Conservation (phyloP, 75 land plant genomes). For the Sequoia sempervirens region DNA sequence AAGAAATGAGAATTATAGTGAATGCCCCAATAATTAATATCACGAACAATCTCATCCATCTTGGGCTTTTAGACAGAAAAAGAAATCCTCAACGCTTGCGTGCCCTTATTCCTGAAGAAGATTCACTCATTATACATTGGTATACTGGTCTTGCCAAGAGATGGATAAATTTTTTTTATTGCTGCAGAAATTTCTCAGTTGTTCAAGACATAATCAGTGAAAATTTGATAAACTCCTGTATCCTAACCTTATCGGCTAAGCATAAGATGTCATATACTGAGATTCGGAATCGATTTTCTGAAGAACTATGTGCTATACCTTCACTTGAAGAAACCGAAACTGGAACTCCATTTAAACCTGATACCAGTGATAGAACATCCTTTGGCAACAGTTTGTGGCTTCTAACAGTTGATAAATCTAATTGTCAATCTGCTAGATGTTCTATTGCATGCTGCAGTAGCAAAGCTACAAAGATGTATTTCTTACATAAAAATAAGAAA, state of each 20-base stretch:
- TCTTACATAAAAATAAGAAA: constrained; percentile 46
- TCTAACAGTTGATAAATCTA: constrained; percentile 30
- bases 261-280: constrained; percentile 31
- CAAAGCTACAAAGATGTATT: constrained; percentile 39
- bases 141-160: constrained; percentile 49
- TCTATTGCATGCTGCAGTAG: constrained; percentile 50
- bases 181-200: constrained; percentile 37
- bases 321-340: constrained; percentile 30
- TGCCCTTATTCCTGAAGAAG: constrained; percentile 39
- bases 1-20: constrained; percentile 12
- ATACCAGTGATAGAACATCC: constrained; percentile 36
- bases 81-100: constrained; percentile 33
- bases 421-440: constrained; percentile 33
- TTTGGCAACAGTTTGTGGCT: constrained; percentile 47
- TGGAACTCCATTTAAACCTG: constrained; percentile 12
- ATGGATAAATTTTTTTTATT: constrained; percentile 51
- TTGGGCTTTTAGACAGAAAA: constrained; percentile 37
- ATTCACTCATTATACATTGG: constrained; percentile 52
- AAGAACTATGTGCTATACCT: constrained; percentile 37
- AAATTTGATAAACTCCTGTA: constrained; percentile 42
- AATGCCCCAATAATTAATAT: constrained; percentile 39
- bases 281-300: constrained; percentile 43
- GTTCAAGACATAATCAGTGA: constrained; percentile 36
- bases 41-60: constrained; percentile 36
- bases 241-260: constrained; percentile 55